phyloP scores from a whole-genome alignment of 1,284 basidiomycete species.

The Moesziomyces sp. region DNA sequence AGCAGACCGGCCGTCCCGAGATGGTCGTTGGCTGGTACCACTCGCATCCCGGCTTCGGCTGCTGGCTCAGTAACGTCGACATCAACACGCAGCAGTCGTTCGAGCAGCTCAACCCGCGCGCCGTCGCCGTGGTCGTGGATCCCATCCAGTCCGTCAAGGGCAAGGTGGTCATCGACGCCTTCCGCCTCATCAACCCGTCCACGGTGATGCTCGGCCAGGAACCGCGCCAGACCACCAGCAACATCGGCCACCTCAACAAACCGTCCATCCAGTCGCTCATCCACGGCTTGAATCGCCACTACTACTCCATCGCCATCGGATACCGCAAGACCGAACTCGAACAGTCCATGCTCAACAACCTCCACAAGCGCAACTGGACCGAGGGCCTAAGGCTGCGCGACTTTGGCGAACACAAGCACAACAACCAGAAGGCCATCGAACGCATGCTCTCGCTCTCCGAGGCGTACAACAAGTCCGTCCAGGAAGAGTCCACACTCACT shows the following conservation, averaged over 20 bases:
- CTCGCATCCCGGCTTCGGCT: slow-evolving; percentile 99
- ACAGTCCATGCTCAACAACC: slow-evolving; percentile 67
- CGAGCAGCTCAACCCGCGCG: slow-evolving; percentile 91
- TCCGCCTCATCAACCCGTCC: slow-evolving; percentile 74
- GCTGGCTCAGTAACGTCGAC: slow-evolving; percentile 98
- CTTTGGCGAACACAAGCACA: slow-evolving; percentile 65
- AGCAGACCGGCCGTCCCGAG: slow-evolving; percentile 97
- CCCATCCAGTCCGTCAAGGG: slow-evolving; percentile 97
- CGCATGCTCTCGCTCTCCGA: slow-evolving; percentile 64
- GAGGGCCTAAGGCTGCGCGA: slow-evolving; percentile 64
- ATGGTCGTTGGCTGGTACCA: slow-evolving; percentile 99
- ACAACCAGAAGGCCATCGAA: slow-evolving; percentile 64
- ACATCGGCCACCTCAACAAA: slow-evolving; percentile 98
- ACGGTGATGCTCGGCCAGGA: slow-evolving; percentile 79
- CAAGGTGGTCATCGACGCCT: slow-evolving; percentile 95
- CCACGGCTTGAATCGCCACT: slow-evolving; percentile 67
- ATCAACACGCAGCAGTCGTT: slow-evolving; percentile 99
- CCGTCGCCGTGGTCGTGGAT: slow-evolving; percentile 97
- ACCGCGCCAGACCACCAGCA: slow-evolving; percentile 95
- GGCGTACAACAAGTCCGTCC: slow-evolving; percentile 67
- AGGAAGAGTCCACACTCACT: slow-evolving; percentile 63
- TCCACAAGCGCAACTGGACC: slow-evolving; percentile 67
- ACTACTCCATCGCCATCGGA: slow-evolving; percentile 67
- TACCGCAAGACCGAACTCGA: slow-evolving; percentile 68
- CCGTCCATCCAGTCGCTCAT: slow-evolving; percentile 86